Conservation (phyloP, 2,329 filamentous ascomycete species). For the Zarea fungicola region DNA sequence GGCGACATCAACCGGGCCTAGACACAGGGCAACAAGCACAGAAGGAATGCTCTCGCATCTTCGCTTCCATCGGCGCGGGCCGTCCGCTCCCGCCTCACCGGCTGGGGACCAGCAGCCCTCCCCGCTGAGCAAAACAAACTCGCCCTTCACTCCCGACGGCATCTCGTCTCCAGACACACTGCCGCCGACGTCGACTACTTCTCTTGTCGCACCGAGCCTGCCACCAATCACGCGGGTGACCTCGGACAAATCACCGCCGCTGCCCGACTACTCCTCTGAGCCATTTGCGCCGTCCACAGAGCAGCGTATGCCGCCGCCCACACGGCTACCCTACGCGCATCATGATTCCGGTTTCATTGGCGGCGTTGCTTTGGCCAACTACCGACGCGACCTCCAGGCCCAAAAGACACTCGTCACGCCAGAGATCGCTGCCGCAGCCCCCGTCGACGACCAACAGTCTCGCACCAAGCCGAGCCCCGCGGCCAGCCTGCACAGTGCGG, state of each 20-base stretch:
- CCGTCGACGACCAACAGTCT: constrained; percentile 10
- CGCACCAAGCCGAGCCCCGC: constrained; percentile 1
- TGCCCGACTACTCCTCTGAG: constrained; percentile 16
- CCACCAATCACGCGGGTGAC: constrained; percentile 47
- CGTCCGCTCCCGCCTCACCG: constrained; percentile 52
- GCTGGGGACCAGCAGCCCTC: constrained; percentile 41
- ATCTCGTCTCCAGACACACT: constrained; percentile 30
- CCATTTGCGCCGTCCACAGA: constrained; percentile 12
- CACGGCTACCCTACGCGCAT: constrained; percentile 30
- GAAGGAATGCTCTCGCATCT: constrained; percentile 48
- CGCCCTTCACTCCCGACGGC: constrained; percentile 37
- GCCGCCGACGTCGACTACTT: constrained; percentile 30
- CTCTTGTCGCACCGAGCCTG: constrained; percentile 41
- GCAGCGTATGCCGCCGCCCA: constrained; percentile 26
- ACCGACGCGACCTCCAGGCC: constrained; percentile 34
- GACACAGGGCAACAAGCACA: too few relatives aligned
- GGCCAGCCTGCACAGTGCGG: background rate
- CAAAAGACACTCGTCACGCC: constrained; percentile 18
- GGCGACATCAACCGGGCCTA: too few relatives aligned
- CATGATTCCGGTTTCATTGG: constrained; percentile 47
- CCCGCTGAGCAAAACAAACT: constrained; percentile 32
- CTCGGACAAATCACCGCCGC: constrained; percentile 31
- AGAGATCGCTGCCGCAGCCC: constrained; percentile 10
- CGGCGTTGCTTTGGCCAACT: constrained; percentile 48
- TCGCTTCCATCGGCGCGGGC: constrained; percentile 53